Evolutionary conservation across 1,284 basidiomycete species (phyloP), one percentile per base, ranked within the genome.

Genomic region (Cryptococcus sp.): DNA sequence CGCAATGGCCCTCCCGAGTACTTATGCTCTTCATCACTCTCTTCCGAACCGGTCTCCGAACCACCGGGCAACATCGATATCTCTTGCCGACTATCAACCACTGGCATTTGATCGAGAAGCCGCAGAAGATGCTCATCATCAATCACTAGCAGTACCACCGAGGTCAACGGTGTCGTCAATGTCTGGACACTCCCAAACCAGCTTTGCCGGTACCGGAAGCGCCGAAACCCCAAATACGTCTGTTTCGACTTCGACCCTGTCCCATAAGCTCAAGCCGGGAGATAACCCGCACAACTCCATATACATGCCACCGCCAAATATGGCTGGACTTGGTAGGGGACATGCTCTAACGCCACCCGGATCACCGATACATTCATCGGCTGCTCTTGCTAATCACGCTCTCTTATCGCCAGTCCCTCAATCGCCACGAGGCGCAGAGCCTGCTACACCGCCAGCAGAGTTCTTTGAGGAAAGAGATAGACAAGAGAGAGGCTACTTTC

Each of bases 51-150:
- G 61, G 19, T 56, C 63, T n/a, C 55, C 57, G 0, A 54, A 44
- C n/a, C 47, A 54, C 7, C 55, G 61, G 49, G 59, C 64, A 23
- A 53, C 50, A 5, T 60, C 64, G 2, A 49, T 68, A 23, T 62
- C 60, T 13, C 46, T 69, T 16, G 59, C 61, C 19, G 66, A 63
- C n/a, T 69, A 69, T 47, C 61, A 63, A 48, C 66, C 64, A 2
- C 48, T 69, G 5, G 23, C 52, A 13, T 62, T 69, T 45, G 66
- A 69, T 51, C 56, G 66, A 5, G 64, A 67, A 39, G 63, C 61
- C 1, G 42, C 61, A 4, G 52, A 60, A 37, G 39, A 62, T 4
- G 57, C 60, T 1, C 65, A 68, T 34, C 66, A 62, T 40, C 44
- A 52, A 0, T 52, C 61, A 2, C 53, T 61, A 25, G 41, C 40